Evolutionary conservation across 495 filamentous ascomycete species (phyloP).

Genomic region (Acidomyces sp.): DNA sequence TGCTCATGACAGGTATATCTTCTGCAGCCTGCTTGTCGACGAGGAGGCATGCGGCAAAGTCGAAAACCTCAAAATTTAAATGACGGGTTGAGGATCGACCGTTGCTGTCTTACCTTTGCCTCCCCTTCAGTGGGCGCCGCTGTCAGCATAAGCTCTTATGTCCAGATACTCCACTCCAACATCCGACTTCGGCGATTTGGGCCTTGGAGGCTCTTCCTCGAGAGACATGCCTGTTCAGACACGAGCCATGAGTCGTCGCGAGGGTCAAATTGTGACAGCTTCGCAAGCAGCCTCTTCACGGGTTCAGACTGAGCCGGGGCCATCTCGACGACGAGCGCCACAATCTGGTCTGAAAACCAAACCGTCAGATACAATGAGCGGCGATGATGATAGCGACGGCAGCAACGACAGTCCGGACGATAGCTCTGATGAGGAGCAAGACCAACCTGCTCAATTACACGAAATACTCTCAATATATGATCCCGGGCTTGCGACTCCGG

Average conservation of each 20-base stretch:
- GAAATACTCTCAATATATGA: conserved; percentile 1
- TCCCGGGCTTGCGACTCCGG: not conserved
- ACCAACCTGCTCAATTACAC: not conserved
- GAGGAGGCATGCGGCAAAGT: not conserved
- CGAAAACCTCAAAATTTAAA: not conserved
- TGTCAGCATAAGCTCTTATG: not conserved
- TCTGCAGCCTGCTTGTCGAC: not conserved
- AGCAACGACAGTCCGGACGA: not conserved
- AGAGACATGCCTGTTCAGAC: not conserved
- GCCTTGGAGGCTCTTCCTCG: not conserved
- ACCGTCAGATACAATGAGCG: not conserved
- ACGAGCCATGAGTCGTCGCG: not conserved
- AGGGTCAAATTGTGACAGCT: not conserved
- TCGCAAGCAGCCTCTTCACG: not conserved
- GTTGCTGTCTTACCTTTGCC: not conserved
- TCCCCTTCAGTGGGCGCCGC: no score
- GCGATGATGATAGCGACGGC: conserved; percentile 1
- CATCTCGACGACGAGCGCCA: not conserved
- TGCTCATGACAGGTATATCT: not conserved
- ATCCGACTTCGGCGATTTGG: not conserved
- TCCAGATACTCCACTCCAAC: not conserved
- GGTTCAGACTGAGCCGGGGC: no score
- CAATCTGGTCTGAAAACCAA: not conserved
- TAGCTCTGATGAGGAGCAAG: not conserved
- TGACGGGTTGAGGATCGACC: not conserved